Evolutionary conservation across 371 early-diverging fungal genomes (phyloP), one percentile per base, ranked within the genome.

Genomic region (Lichtheimia ornata): DNA sequence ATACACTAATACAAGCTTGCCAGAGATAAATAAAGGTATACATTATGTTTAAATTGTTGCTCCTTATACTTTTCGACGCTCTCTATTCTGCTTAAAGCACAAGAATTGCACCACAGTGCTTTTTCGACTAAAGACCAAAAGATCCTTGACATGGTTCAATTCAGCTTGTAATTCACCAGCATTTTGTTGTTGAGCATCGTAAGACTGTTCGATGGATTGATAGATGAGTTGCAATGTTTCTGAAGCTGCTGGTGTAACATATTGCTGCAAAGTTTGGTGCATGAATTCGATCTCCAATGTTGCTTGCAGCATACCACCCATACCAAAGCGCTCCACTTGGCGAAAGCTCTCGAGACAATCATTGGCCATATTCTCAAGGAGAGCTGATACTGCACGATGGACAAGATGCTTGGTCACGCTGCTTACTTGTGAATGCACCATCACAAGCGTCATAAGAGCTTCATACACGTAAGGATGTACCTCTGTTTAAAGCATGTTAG

Each of bases 271-370:
- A 5, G 89, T 91, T 67, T 90, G 90, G 56, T 92, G 88, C 77
- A 94, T 84, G 62, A 92, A 91, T 71, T 92, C 92, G 64, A 89
- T 90, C 67, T 94, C 95, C 27, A 93, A 71, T 4, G 91, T 93
- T 3, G 91, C 93, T 77, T 96, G 97, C 50, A 97, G 74, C 87
- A 94, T 91, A 12, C 97, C 97, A 4, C 89, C 92, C 72, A 86
- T 88, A 55, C 95, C 93, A 67, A 94, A 95, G 44, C 83, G 67
- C 57, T 94, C 95, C 6, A 96, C 86, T 52, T 83, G 72, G 24
- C 94, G 83, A 62, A 93, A 92, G 53, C 88, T 81, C 56, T 84
- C 83, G 24, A 95, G 71, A 63, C 95, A 81, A 59, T 92, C 91
- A 58, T 84, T 89, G 1, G 90, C 88, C 75, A 95, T 85, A 25